A percentile compares a stretch with the other conserved stretches of the same genome.
Conservation (phyloP, 2,329 filamentous ascomycete genomes). For the Colletotrichum karsti region DNA sequence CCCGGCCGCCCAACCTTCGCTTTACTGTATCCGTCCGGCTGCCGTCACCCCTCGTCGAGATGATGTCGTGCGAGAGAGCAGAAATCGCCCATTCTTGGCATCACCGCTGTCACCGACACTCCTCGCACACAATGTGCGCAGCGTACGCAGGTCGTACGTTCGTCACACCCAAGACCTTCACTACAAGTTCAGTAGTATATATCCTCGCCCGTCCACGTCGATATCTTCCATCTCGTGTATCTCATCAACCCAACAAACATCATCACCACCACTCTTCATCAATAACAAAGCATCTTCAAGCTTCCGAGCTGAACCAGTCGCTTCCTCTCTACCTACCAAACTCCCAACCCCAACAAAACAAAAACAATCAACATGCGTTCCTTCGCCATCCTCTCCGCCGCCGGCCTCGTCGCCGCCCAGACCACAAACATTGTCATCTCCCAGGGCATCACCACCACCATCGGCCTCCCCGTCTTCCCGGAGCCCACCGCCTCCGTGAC, state of each 20-base stretch:
- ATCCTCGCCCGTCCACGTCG: not conserved
- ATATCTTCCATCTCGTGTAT: not conserved
- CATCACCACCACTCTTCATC: not conserved
- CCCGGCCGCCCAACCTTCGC: slow-evolving; percentile 5
- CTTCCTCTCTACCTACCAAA: not conserved
- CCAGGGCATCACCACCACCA: slow-evolving; percentile 31
- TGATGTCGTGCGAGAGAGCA: slow-evolving; percentile 25
- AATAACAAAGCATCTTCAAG: not conserved
- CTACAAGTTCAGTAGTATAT: slow-evolving; percentile 7
- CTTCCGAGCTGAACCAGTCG: slow-evolving; percentile 8
- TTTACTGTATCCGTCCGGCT: not conserved
- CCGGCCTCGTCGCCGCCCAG: slow-evolving; percentile 32
- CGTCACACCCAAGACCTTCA: slow-evolving; percentile 8
- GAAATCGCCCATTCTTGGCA: slow-evolving; percentile 28
- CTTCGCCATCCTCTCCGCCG: slow-evolving; percentile 31
- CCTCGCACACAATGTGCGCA: slow-evolving; percentile 11
- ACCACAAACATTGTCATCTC: slow-evolving; percentile 28
- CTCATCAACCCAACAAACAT: slow-evolving; percentile 1
- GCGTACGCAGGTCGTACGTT: slow-evolving; percentile 12
- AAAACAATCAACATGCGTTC: slow-evolving; percentile 31
- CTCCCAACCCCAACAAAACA: not conserved
- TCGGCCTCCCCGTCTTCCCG: slow-evolving; percentile 32
- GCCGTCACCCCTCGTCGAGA: slow-evolving; percentile 14
- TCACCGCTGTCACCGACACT: slow-evolving; percentile 25
- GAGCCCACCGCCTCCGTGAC: slow-evolving; percentile 16